Base-by-base conservation (phyloP, 2,329 filamentous ascomycete species). In the Fusarium sulawesiense region DNA sequence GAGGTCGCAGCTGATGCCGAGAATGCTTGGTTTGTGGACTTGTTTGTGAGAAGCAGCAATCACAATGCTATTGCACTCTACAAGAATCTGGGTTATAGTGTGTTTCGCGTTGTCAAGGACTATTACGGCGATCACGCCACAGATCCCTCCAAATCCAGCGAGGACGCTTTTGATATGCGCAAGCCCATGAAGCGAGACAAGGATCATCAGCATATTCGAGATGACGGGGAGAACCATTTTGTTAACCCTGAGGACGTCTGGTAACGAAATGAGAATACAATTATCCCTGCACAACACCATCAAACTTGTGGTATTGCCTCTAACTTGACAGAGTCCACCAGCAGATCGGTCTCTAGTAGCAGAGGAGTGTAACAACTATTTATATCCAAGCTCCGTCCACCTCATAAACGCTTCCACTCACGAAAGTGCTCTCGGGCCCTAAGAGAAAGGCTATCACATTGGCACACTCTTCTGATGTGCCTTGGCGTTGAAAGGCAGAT, bases 151-250 rank as follows among this genome's bases (percentile, higher is more conserved):
- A 84, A 87, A 64, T 83, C 83, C 18, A 88, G 89, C 53, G 94
- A 97, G 80, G 95, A 98, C 83, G 96, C 95, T 20, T 96, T 93
- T 79, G 96, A 99, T 82, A 99, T 99, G 96, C 89, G 96, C 71
- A 98, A 98, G 79, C 89, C 93, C 40, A 89, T 95, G 83, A 92
- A 88, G 80, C 88, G 94, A 76, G 96, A 99, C 81, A 88, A 86
- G 79, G 87, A 91, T 59, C 82, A 86, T 61, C 87, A 92, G 79
- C 93, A 97, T 80, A 86, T 97, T 49, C 88, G 96, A 70, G 88
- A 91, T 56, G 89, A 95, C 73, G 96, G 96, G 20, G 92, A 96
- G 83, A 85, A 89, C 62, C 89, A 93, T 77, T 86, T 88, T 73
- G 94, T 99, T 27, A 84, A 87, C 50, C 93, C 94, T 3, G 89